Base-by-base conservation (phyloP, 2,329 filamentous ascomycete genomes). In the Fusarium pseudonygamai region DNA sequence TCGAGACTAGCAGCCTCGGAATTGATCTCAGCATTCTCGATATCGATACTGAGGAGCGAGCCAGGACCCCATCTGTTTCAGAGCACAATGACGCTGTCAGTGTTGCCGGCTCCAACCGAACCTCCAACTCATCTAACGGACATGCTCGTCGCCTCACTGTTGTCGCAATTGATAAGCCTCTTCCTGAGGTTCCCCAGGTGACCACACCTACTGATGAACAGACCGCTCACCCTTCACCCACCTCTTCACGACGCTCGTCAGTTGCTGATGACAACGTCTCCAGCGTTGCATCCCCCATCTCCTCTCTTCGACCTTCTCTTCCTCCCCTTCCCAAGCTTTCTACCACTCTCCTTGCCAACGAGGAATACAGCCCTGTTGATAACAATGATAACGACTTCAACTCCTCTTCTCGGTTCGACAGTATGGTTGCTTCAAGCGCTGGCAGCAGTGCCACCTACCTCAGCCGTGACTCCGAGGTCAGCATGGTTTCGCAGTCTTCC, bases 381-480 rank as follows among this genome's bases (percentile, higher is more conserved):
- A 82, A 81, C 46, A 82, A 88, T 69, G 85, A 91, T 15, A 73
- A 77, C 36, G 89, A 90, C 52, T 86, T 85, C 67, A 85, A 85
- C 53, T 82, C 79, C 26, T 86, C 87, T 2, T 88, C 88, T 65
- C 87, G 89, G 36, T 89, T 89, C 49, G 92, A 93, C 69, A 94
- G 91, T 72, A 88, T 94, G 74, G 91, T 92, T 43, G 89, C 91
- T 13, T 94, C 92, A 6, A 95, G 92, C 79, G 90, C 91, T 26
- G 94, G 92, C 61, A 96, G 93, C 69, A 92, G 89, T 77, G 93
- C 91, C 80, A 95, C 93, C 7, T 95, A 93, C 76, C 85, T 92
- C 58, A 95, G 92, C 84, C 91, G 93, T 37, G 93, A 94, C 76
- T 97, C 95, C 0, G 93, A 95, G 78, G 89, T 90, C 53, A 97